phyloP scores from a whole-genome alignment of 768 basidiomycete species.

The Galerina marginata region DNA sequence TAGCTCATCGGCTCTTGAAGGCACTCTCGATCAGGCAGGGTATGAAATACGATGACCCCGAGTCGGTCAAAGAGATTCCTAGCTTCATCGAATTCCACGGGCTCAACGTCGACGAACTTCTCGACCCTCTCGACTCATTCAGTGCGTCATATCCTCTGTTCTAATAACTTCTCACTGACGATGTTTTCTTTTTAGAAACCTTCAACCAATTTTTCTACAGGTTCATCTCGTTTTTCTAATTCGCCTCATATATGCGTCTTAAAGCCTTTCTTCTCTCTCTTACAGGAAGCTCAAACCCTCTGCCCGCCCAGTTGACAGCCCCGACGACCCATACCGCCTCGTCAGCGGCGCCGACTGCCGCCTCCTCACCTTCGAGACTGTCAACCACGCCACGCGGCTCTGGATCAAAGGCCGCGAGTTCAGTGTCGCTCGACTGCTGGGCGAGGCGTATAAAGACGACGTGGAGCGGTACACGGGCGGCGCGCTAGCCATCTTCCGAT shows the following conservation, averaged over 20 bases:
- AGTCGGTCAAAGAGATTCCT: conserved; percentile 55
- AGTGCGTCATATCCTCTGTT: too few relatives aligned
- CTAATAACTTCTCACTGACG: conserved; percentile 36
- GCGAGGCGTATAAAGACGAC: conserved; percentile 43
- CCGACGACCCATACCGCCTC: conserved; percentile 53
- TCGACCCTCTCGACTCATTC: conserved; percentile 41
- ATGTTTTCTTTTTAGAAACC: conserved; percentile 53
- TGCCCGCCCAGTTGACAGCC: conserved; percentile 65
- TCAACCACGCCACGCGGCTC: conserved; percentile 64
- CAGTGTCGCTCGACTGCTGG: conserved; percentile 62
- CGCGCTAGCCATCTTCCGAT: conserved; percentile 70
- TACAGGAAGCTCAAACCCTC: conserved; percentile 57
- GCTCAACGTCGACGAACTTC: conserved; percentile 62
- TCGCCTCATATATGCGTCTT: too few relatives aligned
- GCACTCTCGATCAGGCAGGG: conserved; percentile 85
- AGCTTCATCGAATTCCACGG: conserved; percentile 62
- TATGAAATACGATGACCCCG: conserved; percentile 55
- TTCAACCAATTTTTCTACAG: conserved; percentile 85
- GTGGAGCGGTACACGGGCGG: conserved; percentile 47
- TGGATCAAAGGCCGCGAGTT: conserved; percentile 83
- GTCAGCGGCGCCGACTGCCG: conserved; percentile 77
- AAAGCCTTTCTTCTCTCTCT: background rate
- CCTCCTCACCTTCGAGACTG: conserved; percentile 66
- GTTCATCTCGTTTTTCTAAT: conserved; percentile 21
- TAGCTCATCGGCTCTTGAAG: conserved; percentile 81